Conservation (phyloP, 129 eudicot species). For the Apium graveolens region DNA sequence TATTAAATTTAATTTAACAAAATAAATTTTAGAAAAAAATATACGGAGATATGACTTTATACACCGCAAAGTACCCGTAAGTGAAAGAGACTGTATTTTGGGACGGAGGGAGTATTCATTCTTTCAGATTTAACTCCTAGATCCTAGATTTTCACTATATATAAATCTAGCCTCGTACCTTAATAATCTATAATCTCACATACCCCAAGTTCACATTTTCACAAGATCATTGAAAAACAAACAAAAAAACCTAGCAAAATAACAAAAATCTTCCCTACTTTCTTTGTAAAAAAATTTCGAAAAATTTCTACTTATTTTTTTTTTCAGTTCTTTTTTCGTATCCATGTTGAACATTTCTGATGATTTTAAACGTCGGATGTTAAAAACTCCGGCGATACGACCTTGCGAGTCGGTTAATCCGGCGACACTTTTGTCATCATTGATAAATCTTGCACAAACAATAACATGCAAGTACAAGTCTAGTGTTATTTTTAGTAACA, state of each 20-base stretch:
- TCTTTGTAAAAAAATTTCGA: not conserved
- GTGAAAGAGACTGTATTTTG: too few relatives aligned
- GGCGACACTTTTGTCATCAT: constrained; percentile 49
- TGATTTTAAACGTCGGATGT: constrained; percentile 60
- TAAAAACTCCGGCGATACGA: constrained; percentile 71
- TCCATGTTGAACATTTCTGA: constrained; percentile 41
- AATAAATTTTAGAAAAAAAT: too few relatives aligned
- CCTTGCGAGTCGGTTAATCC: constrained; percentile 56
- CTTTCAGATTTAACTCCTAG: too few relatives aligned
- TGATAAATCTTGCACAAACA: constrained; percentile 35
- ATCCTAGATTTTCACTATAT: too few relatives aligned
- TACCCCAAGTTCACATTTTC: not conserved
- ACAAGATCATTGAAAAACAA: not conserved
- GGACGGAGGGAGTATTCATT: too few relatives aligned
- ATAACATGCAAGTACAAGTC: constrained; percentile 38
- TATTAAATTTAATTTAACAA: too few relatives aligned
- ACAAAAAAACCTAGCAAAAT: not conserved
- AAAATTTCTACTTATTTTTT: not conserved
- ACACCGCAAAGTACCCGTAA: too few relatives aligned
- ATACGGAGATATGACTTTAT: too few relatives aligned
- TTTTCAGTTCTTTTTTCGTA: not conserved
- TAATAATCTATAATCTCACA: not conserved
- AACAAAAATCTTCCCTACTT: not conserved
- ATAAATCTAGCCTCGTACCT: too few relatives aligned
- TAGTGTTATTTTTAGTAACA: constrained; percentile 31